Percentiles rank a stretch among this genome's conserved stretches.
Conservation (phyloP, 805 yeast species). For the Lachancea mirantina region DNA sequence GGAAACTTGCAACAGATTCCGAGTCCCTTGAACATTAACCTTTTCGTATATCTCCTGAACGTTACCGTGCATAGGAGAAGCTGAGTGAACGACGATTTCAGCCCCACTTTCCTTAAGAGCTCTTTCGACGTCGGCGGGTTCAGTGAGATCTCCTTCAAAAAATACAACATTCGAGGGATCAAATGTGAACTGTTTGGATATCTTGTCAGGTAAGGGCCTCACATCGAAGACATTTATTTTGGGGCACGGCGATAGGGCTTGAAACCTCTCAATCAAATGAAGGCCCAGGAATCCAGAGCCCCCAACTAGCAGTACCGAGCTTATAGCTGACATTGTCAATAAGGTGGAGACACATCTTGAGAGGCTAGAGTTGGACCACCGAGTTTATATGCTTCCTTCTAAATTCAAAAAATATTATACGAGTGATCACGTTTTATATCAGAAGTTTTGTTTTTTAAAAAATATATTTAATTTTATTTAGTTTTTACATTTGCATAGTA, state of each 20-base stretch:
- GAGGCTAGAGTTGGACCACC: no score
- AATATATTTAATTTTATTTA: no score
- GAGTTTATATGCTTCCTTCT: no score
- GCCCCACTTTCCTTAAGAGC: slow-evolving; percentile 59
- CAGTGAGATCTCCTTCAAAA: slow-evolving; percentile 80
- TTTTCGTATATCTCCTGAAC: slow-evolving; percentile 75
- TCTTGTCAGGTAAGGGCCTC: slow-evolving; percentile 70
- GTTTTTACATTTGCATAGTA: no score
- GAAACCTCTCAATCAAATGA: slow-evolving; percentile 82
- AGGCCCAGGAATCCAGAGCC: slow-evolving; percentile 94
- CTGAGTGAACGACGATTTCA: slow-evolving; percentile 83
- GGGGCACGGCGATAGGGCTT: slow-evolving; percentile 56
- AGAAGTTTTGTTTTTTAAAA: no score
- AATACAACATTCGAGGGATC: slow-evolving; percentile 49
- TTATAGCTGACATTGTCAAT: slow-evolving; percentile 13
- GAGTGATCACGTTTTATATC: no score
- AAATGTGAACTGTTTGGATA: slow-evolving; percentile 71
- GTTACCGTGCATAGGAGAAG: slow-evolving; percentile 92
- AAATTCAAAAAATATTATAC: no score
- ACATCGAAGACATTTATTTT: slow-evolving; percentile 83
- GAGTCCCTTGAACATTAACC: slow-evolving; percentile 88
- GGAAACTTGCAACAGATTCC: slow-evolving; percentile 60
- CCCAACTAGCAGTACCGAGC: slow-evolving; percentile 72
- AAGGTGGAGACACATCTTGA: no score
- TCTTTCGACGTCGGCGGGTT: slow-evolving; percentile 52